These are phyloP conservation scores for Colletotrichum endophyticum DNA, from an alignment of 2,329 filamentous ascomycete genomes.

Conservation along the genomic window DNA sequence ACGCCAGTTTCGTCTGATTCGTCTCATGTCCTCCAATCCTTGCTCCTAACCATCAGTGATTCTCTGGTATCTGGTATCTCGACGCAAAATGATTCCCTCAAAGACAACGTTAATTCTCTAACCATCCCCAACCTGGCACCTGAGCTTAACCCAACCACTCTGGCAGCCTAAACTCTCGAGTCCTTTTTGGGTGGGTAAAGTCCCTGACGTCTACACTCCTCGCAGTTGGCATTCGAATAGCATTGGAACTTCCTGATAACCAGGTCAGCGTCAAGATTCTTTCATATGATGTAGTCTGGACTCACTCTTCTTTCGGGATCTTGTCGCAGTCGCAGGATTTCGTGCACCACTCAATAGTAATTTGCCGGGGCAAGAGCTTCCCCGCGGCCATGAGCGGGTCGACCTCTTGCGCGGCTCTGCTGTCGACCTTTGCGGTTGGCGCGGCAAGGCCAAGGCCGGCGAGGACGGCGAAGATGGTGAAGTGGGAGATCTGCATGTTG, in stretches of 20 bases:
- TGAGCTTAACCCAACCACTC: not conserved
- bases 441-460: not conserved
- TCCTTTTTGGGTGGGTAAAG: not conserved
- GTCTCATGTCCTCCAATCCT: not conserved
- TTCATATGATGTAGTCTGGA: not conserved
- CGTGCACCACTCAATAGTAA: not conserved
- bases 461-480: conserved; percentile 13
- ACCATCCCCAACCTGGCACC: not conserved
- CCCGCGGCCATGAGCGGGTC: conserved; percentile 19
- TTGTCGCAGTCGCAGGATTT: conserved; percentile 29
- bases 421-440: not conserved
- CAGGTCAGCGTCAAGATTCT: not conserved
- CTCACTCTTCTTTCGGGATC: conserved; percentile 26
- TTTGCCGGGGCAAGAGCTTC: not conserved
- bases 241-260: conserved; percentile 36
- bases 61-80: not conserved
- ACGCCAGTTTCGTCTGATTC: not conserved
- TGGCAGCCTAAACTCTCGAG: not conserved
- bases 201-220: conserved; percentile 17
- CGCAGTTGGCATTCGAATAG: conserved; percentile 35
- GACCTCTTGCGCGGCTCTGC: not conserved
- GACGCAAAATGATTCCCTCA: not conserved
- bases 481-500: not conserved
- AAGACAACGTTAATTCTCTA: not conserved
- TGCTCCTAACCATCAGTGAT: not conserved